These are phyloP conservation scores for Aspergillus proliferans DNA, from an alignment of 2,329 filamentous ascomycete species.

Conservation along the genomic window DNA sequence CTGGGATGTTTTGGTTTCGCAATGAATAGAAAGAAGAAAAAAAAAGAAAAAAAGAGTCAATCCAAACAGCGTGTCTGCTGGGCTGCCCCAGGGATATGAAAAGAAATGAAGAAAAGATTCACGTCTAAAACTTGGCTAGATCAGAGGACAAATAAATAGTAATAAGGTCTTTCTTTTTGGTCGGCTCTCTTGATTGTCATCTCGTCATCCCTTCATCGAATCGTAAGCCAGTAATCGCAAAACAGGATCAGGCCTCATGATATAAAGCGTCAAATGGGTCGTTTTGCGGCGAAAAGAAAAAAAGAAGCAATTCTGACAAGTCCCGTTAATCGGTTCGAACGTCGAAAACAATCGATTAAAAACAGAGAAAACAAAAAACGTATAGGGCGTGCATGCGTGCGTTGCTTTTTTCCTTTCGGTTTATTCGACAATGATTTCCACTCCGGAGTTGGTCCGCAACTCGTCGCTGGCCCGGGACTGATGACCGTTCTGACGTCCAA, in stretches of 20 bases:
- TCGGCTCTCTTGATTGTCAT: constrained; percentile 37
- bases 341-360: background rate
- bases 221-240: constrained; percentile 39
- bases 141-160: constrained; percentile 30
- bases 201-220: constrained; percentile 44
- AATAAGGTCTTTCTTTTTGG: constrained; percentile 25
- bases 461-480: constrained; percentile 58
- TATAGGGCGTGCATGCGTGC: background rate
- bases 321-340: background rate
- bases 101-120: constrained; percentile 12
- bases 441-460: constrained; percentile 53
- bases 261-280: constrained; percentile 34
- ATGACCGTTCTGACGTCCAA: constrained; percentile 58
- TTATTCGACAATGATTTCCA: constrained; percentile 61
- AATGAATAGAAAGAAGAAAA: constrained; percentile 19
- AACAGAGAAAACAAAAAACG: constrained; percentile 7
- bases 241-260: constrained; percentile 34
- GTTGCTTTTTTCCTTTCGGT: constrained; percentile 13
- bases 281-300: constrained; percentile 36
- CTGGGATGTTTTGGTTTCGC: constrained; percentile 17
- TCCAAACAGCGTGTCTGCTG: constrained; percentile 29
- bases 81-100: constrained; percentile 29
- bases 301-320: constrained; percentile 7
- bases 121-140: constrained; percentile 37
- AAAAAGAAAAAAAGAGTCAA: constrained; percentile 20